Conservation (phyloP, 1,284 basidiomycete species). For the Malassezia yamatoensis region DNA sequence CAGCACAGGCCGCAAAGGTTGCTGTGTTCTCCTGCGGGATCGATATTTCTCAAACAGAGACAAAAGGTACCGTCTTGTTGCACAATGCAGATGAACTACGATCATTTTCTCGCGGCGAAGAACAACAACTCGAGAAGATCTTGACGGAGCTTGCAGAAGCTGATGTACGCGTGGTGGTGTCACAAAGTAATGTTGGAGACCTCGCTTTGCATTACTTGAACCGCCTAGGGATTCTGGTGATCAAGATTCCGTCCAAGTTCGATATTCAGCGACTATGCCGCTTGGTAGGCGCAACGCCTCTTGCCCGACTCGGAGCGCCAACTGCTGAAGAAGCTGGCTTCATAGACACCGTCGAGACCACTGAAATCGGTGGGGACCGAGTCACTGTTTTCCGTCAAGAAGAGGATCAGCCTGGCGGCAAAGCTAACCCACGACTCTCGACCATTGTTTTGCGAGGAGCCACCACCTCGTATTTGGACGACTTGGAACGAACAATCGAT, state of each 20-base stretch:
- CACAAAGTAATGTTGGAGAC: constrained; percentile 84
- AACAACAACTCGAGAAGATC: constrained; percentile 53
- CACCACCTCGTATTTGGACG: constrained; percentile 86
- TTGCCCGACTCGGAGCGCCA: constrained; percentile 88
- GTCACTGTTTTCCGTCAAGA: constrained; percentile 87
- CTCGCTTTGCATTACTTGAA: constrained; percentile 95
- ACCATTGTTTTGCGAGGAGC: constrained; percentile 57
- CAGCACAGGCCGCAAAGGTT: constrained; percentile 52
- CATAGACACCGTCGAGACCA: constrained; percentile 86
- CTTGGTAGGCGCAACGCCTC: constrained; percentile 87
- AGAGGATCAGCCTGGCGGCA: constrained; percentile 45
- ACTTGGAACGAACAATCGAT: constrained; percentile 88
- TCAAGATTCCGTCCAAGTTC: constrained; percentile 97
- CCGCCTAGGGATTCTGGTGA: constrained; percentile 79
- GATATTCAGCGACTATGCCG: constrained; percentile 86
- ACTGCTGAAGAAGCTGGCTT: constrained; percentile 91
- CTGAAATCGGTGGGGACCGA: constrained; percentile 93
- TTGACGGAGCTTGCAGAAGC: constrained; percentile 92
- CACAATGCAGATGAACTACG: constrained; percentile 89
- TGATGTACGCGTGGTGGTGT: constrained; percentile 85
- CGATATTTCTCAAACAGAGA: constrained; percentile 92
- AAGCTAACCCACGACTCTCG: constrained; percentile 42
- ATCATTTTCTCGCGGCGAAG: constrained; percentile 85
- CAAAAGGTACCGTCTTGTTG: constrained; percentile 93
- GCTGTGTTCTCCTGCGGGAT: constrained; percentile 87